Base-by-base conservation (phyloP, 805 yeast genomes). In the Zygosaccharomyces bailii region DNA sequence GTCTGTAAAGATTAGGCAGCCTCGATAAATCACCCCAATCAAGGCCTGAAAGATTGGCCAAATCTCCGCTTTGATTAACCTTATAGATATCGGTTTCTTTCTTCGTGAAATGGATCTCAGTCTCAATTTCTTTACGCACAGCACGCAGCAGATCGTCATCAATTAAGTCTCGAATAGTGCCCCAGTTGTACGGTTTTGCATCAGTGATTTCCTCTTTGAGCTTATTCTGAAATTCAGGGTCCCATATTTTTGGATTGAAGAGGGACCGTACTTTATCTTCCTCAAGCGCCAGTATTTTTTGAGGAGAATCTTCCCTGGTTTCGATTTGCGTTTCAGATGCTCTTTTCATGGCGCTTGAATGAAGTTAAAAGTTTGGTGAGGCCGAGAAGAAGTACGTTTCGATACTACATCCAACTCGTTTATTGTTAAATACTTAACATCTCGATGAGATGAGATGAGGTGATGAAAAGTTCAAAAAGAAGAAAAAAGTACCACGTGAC, bases 1-100 rank as follows among this genome's bases (percentile, higher is more conserved):
- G 69, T 57, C 86, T 84, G 61, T 72, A 84, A 36, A 95, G 64
- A 7, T 84, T 81, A 4, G 95, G 89, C 42, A 93, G 69, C 54
- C 85, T 71, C 5, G 80, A 73, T 18, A 85, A 66, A 61, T 91
- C 96, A 44, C 80, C 78, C 72, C 82, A 74, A 50, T 88, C 78
- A 49, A 93, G 72, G 1, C 96, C 96, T 0, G 93, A 84, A 34
- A 93, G 67, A 62, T 93, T 95, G 33, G 96, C 96, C 54, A 93
- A 75, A 66, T 88, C 96, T 61, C 84, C 99, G 68, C 79, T 86
- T 71, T 82, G 97, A 68, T 68, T 81, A 23, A 91, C 96, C 63
- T 87, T 90, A 67, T 93, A 93, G 51, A 93, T 93, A 61, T 93
- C 99, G 0, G 99, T 93, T 65, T 95, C 99, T 65, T 95, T 93